Conservation (phyloP, 345 rosid genomes). For the rapeseed (Brassica napus) region DNA sequence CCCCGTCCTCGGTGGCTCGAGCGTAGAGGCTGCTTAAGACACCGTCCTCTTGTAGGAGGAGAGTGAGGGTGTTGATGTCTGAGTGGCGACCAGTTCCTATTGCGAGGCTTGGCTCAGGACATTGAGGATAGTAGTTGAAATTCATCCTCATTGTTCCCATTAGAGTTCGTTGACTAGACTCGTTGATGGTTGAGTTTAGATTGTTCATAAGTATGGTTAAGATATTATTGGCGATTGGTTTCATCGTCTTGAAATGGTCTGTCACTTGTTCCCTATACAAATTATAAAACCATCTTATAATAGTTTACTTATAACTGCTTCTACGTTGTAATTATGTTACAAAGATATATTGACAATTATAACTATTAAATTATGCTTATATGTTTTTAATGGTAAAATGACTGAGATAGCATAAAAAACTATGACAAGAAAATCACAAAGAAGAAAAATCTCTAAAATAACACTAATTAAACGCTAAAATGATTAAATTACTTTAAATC, state of each 20-base stretch:
- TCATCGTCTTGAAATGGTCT: slow-evolving; percentile 45
- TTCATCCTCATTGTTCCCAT: slow-evolving; percentile 45
- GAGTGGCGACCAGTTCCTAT: slow-evolving; percentile 45
- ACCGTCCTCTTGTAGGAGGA: slow-evolving; percentile 44
- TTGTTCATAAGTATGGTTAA: slow-evolving; percentile 41
- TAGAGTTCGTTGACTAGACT: slow-evolving; percentile 20
- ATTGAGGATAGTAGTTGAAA: slow-evolving; percentile 48
- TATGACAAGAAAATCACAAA: too few species aligned
- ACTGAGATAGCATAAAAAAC: too few species aligned
- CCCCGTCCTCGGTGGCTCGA: slow-evolving; percentile 35
- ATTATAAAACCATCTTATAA: neutral
- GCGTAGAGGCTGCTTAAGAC: slow-evolving; percentile 44
- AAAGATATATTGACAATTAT: neutral
- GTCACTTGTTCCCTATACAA: slow-evolving; percentile 46
- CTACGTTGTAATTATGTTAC: neutral
- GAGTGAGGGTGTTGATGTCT: slow-evolving; percentile 44
- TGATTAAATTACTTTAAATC: neutral
- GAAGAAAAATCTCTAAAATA: too few species aligned
- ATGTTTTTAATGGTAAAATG: neutral
- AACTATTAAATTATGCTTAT: neutral
- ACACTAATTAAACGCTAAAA: neutral
- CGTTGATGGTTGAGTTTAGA: slow-evolving; percentile 37
- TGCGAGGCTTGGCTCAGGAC: slow-evolving; percentile 47
- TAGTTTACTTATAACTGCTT: neutral
- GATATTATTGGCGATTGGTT: slow-evolving; percentile 39